Evolutionary conservation across 306 rosid species (phyloP), one percentile per base, ranked within the genome.

Genomic region (Prunus dulcis): DNA sequence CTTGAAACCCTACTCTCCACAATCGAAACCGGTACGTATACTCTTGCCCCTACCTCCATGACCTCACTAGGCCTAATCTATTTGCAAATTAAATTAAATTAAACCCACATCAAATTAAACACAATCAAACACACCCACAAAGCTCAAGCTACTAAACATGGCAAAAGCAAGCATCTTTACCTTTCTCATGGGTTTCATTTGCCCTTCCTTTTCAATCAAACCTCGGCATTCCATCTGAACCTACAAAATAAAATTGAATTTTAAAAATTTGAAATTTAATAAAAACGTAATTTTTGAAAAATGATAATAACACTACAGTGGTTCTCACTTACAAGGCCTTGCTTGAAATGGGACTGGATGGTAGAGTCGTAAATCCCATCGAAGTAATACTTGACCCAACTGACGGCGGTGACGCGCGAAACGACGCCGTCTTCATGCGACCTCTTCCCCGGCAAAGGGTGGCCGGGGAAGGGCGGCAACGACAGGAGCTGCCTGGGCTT

Each of bases 341-440:
- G 86, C 77, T 89, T 90, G 89, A 94, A 94, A 82, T 89, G 97
- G 55, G 96, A 89, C 75, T 88, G 96, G 50, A 92, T 87, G 46
- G 78, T 89, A 13, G 85, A 52, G 78, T 84, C 89, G 22, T 71
- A 57, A 67, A 87, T 76, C 71, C 87, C 97, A 69, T 88, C 84
- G 70, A 95, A 90, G 85, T 95, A 92, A 82, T 92, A 87, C 84
- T 90, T 90, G 49, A 92, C 82, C 98, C 98, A 92, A 58, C 86
- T 92, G 76, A 95, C 79, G 62, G 98, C 96, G 4, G 98, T 89
- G 61, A 90, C 86, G 69, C 60, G 85, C 67, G 77, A 70, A 64
- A 46, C 69, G 65, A 60, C 64, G 72, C 11, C 67, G 52, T 56
- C n/a, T 2, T 38, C 43, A 38, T 56, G 28, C 3, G 86, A 75